Percentiles rank a stretch among this genome's conserved stretches.
These are phyloP conservation scores for Sphaerostilbella broomeana DNA, from an alignment of 2,329 filamentous ascomycete species.

Conservation along the genomic window DNA sequence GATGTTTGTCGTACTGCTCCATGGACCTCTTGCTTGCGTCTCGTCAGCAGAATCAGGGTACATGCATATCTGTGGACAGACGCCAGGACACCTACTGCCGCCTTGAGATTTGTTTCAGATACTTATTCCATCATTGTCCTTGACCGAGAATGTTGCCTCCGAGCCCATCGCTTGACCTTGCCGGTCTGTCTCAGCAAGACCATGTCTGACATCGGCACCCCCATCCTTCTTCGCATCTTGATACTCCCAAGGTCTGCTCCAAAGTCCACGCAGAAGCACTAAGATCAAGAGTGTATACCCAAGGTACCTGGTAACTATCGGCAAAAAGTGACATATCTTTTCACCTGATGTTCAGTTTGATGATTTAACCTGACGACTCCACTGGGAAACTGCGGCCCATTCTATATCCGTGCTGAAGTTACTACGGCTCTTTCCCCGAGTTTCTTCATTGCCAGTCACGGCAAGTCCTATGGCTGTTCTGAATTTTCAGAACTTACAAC, in stretches of 20 bases:
- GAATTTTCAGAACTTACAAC: too few species aligned
- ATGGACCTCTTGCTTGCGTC: slow-evolving; percentile 9
- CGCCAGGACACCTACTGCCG: slow-evolving; percentile 21
- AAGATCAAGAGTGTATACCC: slow-evolving; percentile 1
- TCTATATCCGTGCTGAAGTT: not conserved
- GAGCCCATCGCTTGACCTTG: slow-evolving; percentile 15
- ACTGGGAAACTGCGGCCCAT: slow-evolving; percentile 6
- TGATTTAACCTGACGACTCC: not conserved
- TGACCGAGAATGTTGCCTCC: slow-evolving; percentile 15
- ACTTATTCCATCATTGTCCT: slow-evolving; percentile 23
- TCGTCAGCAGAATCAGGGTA: slow-evolving; percentile 16
- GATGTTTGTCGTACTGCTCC: too few species aligned
- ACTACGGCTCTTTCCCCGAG: slow-evolving; percentile 4
- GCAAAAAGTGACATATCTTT: not conserved
- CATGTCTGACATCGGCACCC: slow-evolving; percentile 15
- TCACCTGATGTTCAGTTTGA: not conserved
- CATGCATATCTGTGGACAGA: slow-evolving; percentile 18
- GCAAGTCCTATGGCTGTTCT: too few species aligned
- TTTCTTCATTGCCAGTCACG: too few species aligned
- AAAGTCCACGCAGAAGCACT: slow-evolving; percentile 4
- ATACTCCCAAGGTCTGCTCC: too few species aligned
- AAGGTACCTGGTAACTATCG: not conserved
- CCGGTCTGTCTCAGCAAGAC: slow-evolving; percentile 22
- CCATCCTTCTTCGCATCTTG: too few species aligned
- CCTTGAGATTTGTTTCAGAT: slow-evolving; percentile 25